Evolutionary conservation across 345 rosid species (phyloP).

Genomic region (Eucalyptus camaldulensis): DNA sequence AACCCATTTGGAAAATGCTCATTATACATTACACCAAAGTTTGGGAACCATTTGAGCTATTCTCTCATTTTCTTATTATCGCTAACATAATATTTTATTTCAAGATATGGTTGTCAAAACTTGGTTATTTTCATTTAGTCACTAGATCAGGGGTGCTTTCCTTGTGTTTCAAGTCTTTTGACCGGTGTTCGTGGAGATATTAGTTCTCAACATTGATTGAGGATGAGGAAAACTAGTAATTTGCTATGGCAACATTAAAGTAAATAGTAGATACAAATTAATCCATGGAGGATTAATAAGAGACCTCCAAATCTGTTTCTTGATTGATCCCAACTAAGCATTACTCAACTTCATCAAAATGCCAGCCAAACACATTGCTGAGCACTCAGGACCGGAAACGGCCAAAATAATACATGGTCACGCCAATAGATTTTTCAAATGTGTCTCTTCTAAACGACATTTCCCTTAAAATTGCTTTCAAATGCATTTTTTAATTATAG

Average conservation of each 20-base stretch:
- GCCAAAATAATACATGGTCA: not conserved
- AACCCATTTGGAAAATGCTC: too few relatives aligned
- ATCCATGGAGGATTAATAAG: not conserved
- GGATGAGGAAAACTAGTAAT: not conserved
- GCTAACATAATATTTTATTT: too few relatives aligned
- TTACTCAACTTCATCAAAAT: too few relatives aligned
- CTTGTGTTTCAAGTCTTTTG: not conserved
- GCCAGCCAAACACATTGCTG: not conserved
- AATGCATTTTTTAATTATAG: not conserved
- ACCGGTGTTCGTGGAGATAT: not conserved
- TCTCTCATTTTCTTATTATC: too few relatives aligned
- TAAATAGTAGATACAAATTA: not conserved
- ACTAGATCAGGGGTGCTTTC: not conserved
- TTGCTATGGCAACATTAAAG: not conserved
- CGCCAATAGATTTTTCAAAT: not conserved
- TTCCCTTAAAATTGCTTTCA: too few relatives aligned
- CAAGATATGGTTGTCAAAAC: fast-evolving
- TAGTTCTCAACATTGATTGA: not conserved
- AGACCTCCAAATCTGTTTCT: not conserved
- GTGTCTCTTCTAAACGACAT: fast-evolving
- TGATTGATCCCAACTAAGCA: not conserved
- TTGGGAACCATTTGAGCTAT: fast-evolving
- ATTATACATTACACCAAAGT: not conserved
- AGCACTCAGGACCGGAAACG: not conserved
- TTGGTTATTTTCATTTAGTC: not conserved